Evolutionary conservation across 306 rosid genomes (phyloP), one percentile per base, ranked within the genome.

Genomic region (Citrullus colocynthis): DNA sequence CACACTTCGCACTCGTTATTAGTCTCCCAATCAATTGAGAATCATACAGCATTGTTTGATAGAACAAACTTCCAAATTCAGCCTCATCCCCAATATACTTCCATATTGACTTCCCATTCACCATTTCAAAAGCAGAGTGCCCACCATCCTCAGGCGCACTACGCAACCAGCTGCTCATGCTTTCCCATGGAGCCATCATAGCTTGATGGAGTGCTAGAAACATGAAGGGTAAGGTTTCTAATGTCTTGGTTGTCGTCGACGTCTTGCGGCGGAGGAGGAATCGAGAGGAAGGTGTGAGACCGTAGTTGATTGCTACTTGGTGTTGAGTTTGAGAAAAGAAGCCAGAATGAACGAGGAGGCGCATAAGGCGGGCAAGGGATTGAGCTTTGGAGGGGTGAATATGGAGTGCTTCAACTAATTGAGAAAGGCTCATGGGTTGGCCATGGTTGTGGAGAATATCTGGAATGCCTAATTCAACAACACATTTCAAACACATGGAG

Each of bases 341-440:
- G 24, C 87, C 87, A 0, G 81, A 85, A 71, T 76, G 84, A 1
- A 79, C 60, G 14, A 85, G 60, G 71, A 85, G 57, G 9, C 85
- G 81, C 90, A 88, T 86, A 3, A 86, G 81, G 41, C 86, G 88
- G 11, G 20, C 7, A 24, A 85, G 48, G 64, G 12, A 58, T 0
- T 15, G 61, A 7, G 86, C 6, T 82, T 81, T 88, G 6, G 82
- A 66, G 16, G 87, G 85, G 6, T 78, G 83, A 45, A 88, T 62
- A 15, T 55, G 61, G 21, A 90, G 85, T 0, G 78, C 51, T 9
- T 52, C 20, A 34, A 58, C 59, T 78, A 90, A 90, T 15, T 78
- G 9, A 6, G 89, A 79, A 13, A 88, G 91, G 17, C 85, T 72
- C 59, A 90, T 85, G 60, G 91, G 87, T 65, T 84, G 70, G 78